Percentiles rank a stretch among this genome's conserved stretches.
These are phyloP conservation scores for Lactarius hengduanensis DNA, from an alignment of 768 basidiomycete species.

Conservation along the genomic window DNA sequence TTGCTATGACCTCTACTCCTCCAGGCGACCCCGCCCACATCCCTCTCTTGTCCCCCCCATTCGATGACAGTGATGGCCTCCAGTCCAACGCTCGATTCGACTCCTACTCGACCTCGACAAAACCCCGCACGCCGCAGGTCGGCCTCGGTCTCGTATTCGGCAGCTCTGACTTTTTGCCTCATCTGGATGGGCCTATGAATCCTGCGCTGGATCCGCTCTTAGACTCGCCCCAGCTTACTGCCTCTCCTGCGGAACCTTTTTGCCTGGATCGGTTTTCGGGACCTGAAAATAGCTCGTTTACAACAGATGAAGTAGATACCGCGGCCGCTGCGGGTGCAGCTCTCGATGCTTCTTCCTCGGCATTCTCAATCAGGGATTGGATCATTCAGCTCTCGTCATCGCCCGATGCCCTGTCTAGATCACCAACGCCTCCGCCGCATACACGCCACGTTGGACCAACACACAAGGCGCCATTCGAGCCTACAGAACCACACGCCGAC, in stretches of 20 bases:
- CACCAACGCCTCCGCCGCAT: background rate
- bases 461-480: background rate
- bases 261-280: background rate
- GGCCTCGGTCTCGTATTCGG: constrained; percentile 27
- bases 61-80: constrained; percentile 6
- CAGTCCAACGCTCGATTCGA: constrained; percentile 23
- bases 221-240: constrained; percentile 4
- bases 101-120: constrained; percentile 1
- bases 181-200: background rate
- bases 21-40: background rate
- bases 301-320: background rate
- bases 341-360: constrained; percentile 16
- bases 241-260: background rate
- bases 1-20: constrained; percentile 12
- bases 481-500: background rate
- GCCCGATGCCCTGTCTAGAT: constrained; percentile 9
- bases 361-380: constrained; percentile 26
- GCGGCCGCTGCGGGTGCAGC: background rate
- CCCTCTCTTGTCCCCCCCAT: constrained; percentile 7
- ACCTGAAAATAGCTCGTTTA: background rate
- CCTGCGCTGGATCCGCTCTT: constrained; percentile 1
- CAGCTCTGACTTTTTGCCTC: constrained; percentile 8
- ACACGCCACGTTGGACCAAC: background rate
- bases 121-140: constrained; percentile 8
- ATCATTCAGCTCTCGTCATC: constrained; percentile 19